Evolutionary conservation across 768 basidiomycete species (phyloP).

Genomic region (Hygrocybe punicea): DNA sequence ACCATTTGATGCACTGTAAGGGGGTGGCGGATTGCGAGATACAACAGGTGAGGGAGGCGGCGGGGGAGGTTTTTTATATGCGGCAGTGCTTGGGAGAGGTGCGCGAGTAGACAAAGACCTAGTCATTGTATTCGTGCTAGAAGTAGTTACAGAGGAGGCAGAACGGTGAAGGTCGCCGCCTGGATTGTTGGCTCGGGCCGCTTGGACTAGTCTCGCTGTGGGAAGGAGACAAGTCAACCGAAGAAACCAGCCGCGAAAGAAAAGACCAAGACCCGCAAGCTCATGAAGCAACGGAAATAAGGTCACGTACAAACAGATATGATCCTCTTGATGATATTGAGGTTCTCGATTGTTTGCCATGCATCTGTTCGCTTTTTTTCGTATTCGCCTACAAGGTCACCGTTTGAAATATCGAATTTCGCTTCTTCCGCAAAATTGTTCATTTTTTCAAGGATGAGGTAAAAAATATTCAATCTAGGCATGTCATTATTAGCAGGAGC

Average conservation of each 20-base stretch:
- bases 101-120: slow-evolving; percentile 21
- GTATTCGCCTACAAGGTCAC: slow-evolving; percentile 74
- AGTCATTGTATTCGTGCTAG: slow-evolving; percentile 34
- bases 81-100: slow-evolving; percentile 40
- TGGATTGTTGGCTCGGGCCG: slow-evolving; percentile 35
- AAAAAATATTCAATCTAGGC: slow-evolving; percentile 83
- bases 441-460: slow-evolving; percentile 91
- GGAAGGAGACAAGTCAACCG: neutral
- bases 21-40: slow-evolving; percentile 32
- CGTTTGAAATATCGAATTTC: slow-evolving; percentile 68
- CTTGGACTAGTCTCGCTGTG: slow-evolving; percentile 67
- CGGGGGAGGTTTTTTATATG: slow-evolving; percentile 50
- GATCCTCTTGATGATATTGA: slow-evolving; percentile 80
- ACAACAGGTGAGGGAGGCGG: slow-evolving; percentile 39
- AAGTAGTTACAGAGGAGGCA: slow-evolving; percentile 34
- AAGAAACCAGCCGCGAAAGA: neutral
- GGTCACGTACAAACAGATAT: slow-evolving; percentile 72
- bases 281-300: too few species aligned
- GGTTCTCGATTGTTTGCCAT: slow-evolving; percentile 69
- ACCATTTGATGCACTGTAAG: slow-evolving; percentile 26
- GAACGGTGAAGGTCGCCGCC: slow-evolving; percentile 34
- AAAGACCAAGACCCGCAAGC: neutral
- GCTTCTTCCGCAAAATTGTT: slow-evolving; percentile 76
- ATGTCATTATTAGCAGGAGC: slow-evolving; percentile 1
- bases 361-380: slow-evolving; percentile 81